Percentiles rank a stretch among this genome's conserved stretches.
phyloP scores from a whole-genome alignment of 2,329 filamentous ascomycete species.

The Orbilia blumenaviensis region DNA sequence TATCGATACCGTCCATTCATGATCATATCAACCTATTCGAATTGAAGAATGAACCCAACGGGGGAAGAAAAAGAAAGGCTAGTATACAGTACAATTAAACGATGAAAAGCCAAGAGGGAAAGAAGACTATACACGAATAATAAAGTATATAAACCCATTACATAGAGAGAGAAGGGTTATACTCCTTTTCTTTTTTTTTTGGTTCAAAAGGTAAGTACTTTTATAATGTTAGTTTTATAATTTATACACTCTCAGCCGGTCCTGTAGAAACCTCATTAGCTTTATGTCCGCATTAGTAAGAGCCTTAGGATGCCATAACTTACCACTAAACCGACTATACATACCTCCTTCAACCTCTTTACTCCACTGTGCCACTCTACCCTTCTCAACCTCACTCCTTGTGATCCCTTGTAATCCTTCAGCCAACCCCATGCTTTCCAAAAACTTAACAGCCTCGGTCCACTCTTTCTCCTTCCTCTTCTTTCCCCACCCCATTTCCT shows the following conservation, averaged over 20 bases:
- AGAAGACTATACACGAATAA: neutral
- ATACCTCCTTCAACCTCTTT: constrained; percentile 63
- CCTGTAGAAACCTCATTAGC: constrained; percentile 24
- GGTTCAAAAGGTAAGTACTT: no score
- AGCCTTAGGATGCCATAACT: neutral
- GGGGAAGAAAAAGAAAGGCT: neutral
- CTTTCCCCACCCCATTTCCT: constrained; percentile 81
- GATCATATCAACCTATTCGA: neutral
- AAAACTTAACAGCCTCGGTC: constrained; percentile 73
- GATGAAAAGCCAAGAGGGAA: neutral
- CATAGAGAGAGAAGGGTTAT: neutral
- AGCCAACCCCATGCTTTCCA: constrained; percentile 74
- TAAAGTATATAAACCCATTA: neutral
- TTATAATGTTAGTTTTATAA: no score
- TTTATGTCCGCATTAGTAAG: neutral
- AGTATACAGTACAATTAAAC: constrained; percentile 14
- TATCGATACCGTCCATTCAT: no score
- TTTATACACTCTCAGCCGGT: constrained; percentile 51
- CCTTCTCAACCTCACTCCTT: constrained; percentile 70
- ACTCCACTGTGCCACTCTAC: constrained; percentile 68
- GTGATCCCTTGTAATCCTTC: constrained; percentile 69
- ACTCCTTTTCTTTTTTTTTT: neutral
- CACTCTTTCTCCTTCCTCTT: constrained; percentile 80
- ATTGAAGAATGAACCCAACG: no score
- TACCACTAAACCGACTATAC: constrained; percentile 53